Evolutionary conservation across 352 stramenopile species (phyloP), one percentile per base, ranked within the genome.

Genomic region (Globisporangium canariense): DNA sequence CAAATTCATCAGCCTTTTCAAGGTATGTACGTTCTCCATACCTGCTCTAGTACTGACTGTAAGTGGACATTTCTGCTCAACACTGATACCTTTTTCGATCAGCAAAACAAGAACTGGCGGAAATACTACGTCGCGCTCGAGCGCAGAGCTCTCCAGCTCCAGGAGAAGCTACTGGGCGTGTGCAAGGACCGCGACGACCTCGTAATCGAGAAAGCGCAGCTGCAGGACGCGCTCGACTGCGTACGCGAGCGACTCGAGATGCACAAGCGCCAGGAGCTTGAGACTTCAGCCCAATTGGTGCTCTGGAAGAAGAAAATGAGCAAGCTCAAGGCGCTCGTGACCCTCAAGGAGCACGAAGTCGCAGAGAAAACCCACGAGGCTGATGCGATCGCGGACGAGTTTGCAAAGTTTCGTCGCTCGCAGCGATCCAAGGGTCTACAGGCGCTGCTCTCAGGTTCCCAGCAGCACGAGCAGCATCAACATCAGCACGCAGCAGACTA

Each of bases 71-170:
- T 36, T n/a, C 2, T 49, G 10, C 43, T 49, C 4, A 49, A 8
- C 18, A 11, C 8, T 22, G 18, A 18, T 49, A 49, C 43, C 43
- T 3, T 49, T 49, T 18, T 20, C 18, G 18, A 49, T 49, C 43
- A 84, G 66, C 83, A 92, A 78, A 88, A 74, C 55, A 83, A 83
- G 56, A 86, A 83, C 53, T 91, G 83, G 81, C 70, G 79, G 3
- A 92, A 89, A 50, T 89, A 90, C 50, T 90, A 83, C 60, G 62
- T 77, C 3, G 62, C 67, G n/a, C 70, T 92, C 4, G 83, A 92
- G 50, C 67, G 68, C 0, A 78, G 88, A 50, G 69, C 66, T 16
- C 25, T 36, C 0, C 59, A 78, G 4, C 50, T 78, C 6, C 60
- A 83, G 41, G 67, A 63, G 20, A 77, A 84, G 25, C 64, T 90